Evolutionary conservation across 108 stramenopile genomes (phyloP), one percentile per base, ranked within the genome.

Genomic region (Cyclotella distinguenda): DNA sequence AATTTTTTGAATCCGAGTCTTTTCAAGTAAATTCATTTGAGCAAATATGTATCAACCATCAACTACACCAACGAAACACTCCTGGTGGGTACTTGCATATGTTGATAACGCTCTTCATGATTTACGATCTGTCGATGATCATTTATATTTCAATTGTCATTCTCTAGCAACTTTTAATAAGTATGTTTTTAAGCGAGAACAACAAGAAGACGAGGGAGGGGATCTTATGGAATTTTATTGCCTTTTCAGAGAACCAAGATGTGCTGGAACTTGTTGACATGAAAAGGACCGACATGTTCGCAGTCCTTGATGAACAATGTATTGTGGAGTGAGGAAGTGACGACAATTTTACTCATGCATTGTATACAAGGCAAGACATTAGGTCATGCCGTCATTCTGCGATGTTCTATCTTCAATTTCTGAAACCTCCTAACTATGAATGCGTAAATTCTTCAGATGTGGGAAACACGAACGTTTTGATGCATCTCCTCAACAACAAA

Each of bases 1-100:
- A 97, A 72, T 98, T 99, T 65, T 98, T 97, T 74, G 98, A 96
- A 6, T 99, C 97, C 59, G 98, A 99, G 70, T 89, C 90, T 27
- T 96, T 96, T 60, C 79, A 84, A 53, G 75, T 84, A 6, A 95
- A 96, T 47, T 67, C 87, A 18, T 96, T 94, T 54, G 96, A 93
- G 62, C 91, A 96, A 54, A 77, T 97, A 8, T 93, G 90, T 49
- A 97, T 97, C 82, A 97, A 97, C 58, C 45, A 97, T 97, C 82
- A 97, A 97, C 58, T 97, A 95, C 68, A 85, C 90, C 43, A 97
- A 97, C 47, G 96, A 97, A 66, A 94, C 88, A 54, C 72, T 97
- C 35, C 54, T 36, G 54, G 54, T 55, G 27, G 22, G 34, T 15
- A n/a, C 45, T 15, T 7, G 11, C n/a, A 7, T 46, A 7, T 46